Base-by-base conservation (phyloP, 257 asterid species). In the Solanum bulbocastanum region DNA sequence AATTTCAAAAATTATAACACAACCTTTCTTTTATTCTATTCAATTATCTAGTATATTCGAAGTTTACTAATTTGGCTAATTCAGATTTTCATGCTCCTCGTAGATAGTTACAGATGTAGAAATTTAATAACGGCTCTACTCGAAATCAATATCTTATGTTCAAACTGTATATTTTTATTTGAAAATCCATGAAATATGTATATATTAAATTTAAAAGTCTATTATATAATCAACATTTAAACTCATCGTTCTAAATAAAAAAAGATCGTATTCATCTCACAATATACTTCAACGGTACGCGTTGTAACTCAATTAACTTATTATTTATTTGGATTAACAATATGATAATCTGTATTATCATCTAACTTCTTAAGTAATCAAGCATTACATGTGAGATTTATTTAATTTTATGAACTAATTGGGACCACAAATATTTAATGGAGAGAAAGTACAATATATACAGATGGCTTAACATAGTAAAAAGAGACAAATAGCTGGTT, bases 401-500 rank as follows among this genome's bases (percentile, higher is more conserved):
- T 10, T 79, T 79, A 44, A 27, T 66, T 79, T 81, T 82, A 32
- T 82, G 30, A 49, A 49, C 9, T 65, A 0, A n/a, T 81, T 82
- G 71, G 86, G 86, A 82, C 86, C 86, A 82, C 71, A 49, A 82
- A 82, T 49, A 49, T 18, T 82, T 82, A 18, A 82, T 46, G 12
- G 5, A 39, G 81, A 73, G 46, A 69, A 14, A 27, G 32, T n/a
- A 75, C 81, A 87, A 87, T 27, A 14, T 3, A 74, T 46, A 49
- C 33, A 52, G 73, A 71, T 71, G 66, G 10, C 40, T 22, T 10
- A 56, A 86, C 39, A 30, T 71, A 69, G 86, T 52, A 39, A 23
- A 36, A 36, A 89, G 65, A 52, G 86, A 9, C 86, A 86, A 88
- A 62, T 20, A 73, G 68, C 36, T 87, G 88, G 88, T 87, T 87